These are phyloP conservation scores for Phanerochaete carnosa DNA, from an alignment of 768 basidiomycete genomes.

Conservation along the genomic window DNA sequence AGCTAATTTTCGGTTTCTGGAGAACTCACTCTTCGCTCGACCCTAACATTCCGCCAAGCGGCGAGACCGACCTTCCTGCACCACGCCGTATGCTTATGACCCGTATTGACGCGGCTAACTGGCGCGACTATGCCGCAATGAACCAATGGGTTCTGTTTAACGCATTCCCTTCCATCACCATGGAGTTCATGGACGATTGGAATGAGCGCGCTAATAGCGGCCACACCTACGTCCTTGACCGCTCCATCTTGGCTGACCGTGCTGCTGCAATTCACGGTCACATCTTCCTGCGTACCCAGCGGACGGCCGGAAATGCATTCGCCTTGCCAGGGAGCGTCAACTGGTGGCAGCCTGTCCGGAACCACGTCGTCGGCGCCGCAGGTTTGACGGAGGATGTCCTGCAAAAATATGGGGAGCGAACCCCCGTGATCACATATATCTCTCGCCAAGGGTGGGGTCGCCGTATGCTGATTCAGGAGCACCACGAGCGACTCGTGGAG, in stretches of 20 bases:
- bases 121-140: conserved; percentile 91
- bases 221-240: conserved; percentile 75
- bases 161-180: conserved; percentile 73
- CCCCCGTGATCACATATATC: conserved; percentile 89
- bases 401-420: conserved; percentile 38
- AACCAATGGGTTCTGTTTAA: conserved; percentile 83
- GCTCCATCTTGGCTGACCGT: conserved; percentile 85
- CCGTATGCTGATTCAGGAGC: conserved; percentile 69
- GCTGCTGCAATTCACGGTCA: conserved; percentile 76
- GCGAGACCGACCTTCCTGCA: conserved; percentile 69
- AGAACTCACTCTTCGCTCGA: conserved; percentile 84
- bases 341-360: conserved; percentile 84
- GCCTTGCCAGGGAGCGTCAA: conserved; percentile 67
- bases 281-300: conserved; percentile 65
- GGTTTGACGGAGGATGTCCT: conserved; percentile 39
- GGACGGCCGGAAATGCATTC: conserved; percentile 75
- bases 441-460: conserved; percentile 87
- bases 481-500: conserved; percentile 77
- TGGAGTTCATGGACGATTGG: conserved; percentile 86
- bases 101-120: conserved; percentile 69
- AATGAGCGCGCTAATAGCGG: conserved; percentile 69
- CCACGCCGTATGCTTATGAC: conserved; percentile 75
- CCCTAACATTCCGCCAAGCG: conserved; percentile 57
- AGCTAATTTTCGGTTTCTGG: conserved; percentile 92
- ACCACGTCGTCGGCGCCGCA: conserved; percentile 69